Base-by-base conservation (phyloP, 306 rosid species). In the Trifolium fragiferum region DNA sequence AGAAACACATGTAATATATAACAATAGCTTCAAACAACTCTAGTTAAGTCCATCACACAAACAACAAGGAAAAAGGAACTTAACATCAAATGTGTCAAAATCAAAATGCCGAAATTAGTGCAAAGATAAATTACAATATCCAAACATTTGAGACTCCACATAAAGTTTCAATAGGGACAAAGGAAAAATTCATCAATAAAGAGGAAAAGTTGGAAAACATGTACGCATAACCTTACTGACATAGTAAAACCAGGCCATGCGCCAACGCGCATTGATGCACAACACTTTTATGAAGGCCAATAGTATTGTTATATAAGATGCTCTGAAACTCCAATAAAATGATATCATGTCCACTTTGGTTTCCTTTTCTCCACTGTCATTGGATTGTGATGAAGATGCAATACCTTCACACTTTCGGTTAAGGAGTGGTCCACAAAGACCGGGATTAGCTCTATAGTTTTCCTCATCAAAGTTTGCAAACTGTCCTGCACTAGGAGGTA, bases 351-450 rank as follows among this genome's bases (percentile, higher is more conserved):
- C 63, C 33, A 57, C 63, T 0, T 1, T 12, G 8, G 16, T 23
- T 23, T 57, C 63, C 7, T 57, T 12, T 57, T 57, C 63, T 23
- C 0, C 35, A 23, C 6, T 23, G 10, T 20, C 61, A 10, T 11
- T 10, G 33, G 35, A 23, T 5, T 21, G 35, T 21, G 61, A 54
- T 4, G n/a, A 5, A 23, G 33, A 23, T 0, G n/a, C 15, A 12
- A 23, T n/a, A 2, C 7, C 6, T 11, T 21, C 16, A 23, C 63
- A 57, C 16, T 57, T 57, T 10, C 2, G 63, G 1, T 66, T 6
- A 6, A 61, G 67, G 12, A 61, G 7, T 4, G 67, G 20, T 61
- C 67, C 67, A 30, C 67, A 61, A 61, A 61, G 67, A n/a, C 11
- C 12, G 0, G 66, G 41, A 61, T 61, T 61, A 30, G 44, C 66